Evolutionary conservation across 2,329 filamentous ascomycete species (phyloP), one percentile per base, ranked within the genome.

Genomic region (Gaeumannomyces tritici): DNA sequence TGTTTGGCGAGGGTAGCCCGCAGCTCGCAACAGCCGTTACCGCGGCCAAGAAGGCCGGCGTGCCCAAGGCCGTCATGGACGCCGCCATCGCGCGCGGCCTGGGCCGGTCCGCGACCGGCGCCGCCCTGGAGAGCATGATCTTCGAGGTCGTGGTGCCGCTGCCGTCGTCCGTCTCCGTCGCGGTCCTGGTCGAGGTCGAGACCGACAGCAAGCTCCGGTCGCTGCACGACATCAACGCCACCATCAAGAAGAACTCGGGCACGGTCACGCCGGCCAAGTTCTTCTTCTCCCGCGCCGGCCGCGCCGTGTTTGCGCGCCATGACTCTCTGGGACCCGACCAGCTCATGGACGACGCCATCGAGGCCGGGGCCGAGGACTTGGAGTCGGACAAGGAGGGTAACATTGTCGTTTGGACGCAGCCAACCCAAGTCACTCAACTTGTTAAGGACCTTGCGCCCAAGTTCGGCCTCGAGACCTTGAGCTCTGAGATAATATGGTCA

Each of bases 21-120:
- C 86, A 88, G 66, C 82, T 99, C 59, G 89, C 88, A 27, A 79
- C 86, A 31, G 83, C 73, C 18, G 85, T 98, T 63, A 76, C 83
- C 24, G 84, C 83, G 61, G 93, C 93, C 56, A 97, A 95, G 77
- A 93, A 92, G 78, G 81, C 86, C 64, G 90, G 89, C 66, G 88
- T 96, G 59, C 90, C 93, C 1, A 97, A 97, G 75, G 79, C 85
- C 26, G 82, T 85, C 2, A 96, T 69, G 68, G 93, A 98, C 73
- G 81, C 82, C 18, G 92, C 95, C 62, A 88, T 99, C 67, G 90
- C 91, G 18, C 87, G 92, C 58, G 95, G 95, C 1, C 93, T 97
- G 73, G 93, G 95, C 55, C 83, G 88, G 66, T 93, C 92, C 28
- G 76, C 86, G 1, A 83, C 83, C 6, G 95, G 95, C 61, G 83